Conservation (phyloP, 2,329 filamentous ascomycete species). For the Aphanocladium album region DNA sequence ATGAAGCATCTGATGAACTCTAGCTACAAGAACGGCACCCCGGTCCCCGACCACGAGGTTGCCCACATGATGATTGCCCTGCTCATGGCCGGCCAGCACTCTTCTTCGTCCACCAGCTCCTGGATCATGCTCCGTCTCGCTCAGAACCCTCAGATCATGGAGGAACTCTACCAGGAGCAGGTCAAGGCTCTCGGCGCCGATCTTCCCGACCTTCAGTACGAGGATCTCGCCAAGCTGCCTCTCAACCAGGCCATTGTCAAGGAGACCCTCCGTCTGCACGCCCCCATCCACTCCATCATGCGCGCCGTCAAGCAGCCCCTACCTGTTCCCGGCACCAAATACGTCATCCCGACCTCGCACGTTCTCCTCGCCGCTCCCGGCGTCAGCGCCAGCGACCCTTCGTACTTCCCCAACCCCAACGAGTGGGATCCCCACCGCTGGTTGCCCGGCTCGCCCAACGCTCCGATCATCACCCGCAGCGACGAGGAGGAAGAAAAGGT, state of each 20-base stretch:
- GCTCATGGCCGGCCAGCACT: constrained; percentile 89
- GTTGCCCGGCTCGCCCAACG: constrained; percentile 60
- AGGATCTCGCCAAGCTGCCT: constrained; percentile 71
- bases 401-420: constrained; percentile 77
- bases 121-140: constrained; percentile 84
- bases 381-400: constrained; percentile 65
- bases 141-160: constrained; percentile 68
- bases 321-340: constrained; percentile 75
- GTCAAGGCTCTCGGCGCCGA: constrained; percentile 65
- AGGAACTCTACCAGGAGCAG: constrained; percentile 83
- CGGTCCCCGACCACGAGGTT: constrained; percentile 76
- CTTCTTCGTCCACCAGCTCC: constrained; percentile 74
- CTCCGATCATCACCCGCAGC: constrained; percentile 39
- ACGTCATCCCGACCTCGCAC: constrained; percentile 74
- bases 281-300: constrained; percentile 92
- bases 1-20: constrained; percentile 87
- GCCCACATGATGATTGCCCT: constrained; percentile 93
- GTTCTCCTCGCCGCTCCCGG: constrained; percentile 80
- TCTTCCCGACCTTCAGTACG: constrained; percentile 69
- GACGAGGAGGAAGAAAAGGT: constrained; percentile 68
- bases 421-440: constrained; percentile 90
- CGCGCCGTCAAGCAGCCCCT: constrained; percentile 87
- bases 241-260: constrained; percentile 82
- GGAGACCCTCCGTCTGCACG: constrained; percentile 85
- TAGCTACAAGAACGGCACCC: constrained; percentile 74